Base-by-base conservation (phyloP, 495 filamentous ascomycete species). In the Immersiella caudata region DNA sequence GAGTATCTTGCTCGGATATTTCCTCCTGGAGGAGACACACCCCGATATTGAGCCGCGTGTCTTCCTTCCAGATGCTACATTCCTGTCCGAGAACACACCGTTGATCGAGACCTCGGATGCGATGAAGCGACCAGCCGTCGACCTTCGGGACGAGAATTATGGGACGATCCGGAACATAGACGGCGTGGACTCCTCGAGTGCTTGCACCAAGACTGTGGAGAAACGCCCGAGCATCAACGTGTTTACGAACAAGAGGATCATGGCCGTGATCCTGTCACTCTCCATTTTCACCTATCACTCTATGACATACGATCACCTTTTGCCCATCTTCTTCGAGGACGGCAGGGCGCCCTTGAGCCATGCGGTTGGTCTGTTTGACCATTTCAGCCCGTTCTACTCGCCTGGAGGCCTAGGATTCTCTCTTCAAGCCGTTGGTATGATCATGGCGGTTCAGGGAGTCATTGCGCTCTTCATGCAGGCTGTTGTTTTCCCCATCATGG, bases 251-350 rank as follows among this genome's bases (percentile, higher is more conserved):
- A 85, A 86, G 75, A 81, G 81, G 20, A 88, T 93, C 49, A 80
- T 87, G 67, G 88, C 90, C 81, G 83, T 94, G 6, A 85, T 92
- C 20, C 62, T 90, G 21, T 87, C 92, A 5, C 80, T 95, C 27
- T 89, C 89, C 6, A 92, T 95, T 67, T 95, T 93, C 79, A 93
- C 91, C 0, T 94, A 94, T 67, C 92, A 94, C 73, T 90, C 87
- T 46, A 95, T 95, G 92, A 91, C 90, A 16, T 95, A 90, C 70
- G 92, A 94, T 68, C 90, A 93, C 76, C 85, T 95, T 0, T 78
- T 95, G 40, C 92, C 92, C 6, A 94, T 95, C 27, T 95, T 93
- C 78, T 80, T 94, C 21, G 91, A 94, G 76, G 92, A 95, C 68
- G 81, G 88, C 56, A 82, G 80, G 36, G 71, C 74, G 12, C 68